These are phyloP conservation scores for Xylaria sp. DNA, from an alignment of 2,329 filamentous ascomycete species.

Conservation along the genomic window DNA sequence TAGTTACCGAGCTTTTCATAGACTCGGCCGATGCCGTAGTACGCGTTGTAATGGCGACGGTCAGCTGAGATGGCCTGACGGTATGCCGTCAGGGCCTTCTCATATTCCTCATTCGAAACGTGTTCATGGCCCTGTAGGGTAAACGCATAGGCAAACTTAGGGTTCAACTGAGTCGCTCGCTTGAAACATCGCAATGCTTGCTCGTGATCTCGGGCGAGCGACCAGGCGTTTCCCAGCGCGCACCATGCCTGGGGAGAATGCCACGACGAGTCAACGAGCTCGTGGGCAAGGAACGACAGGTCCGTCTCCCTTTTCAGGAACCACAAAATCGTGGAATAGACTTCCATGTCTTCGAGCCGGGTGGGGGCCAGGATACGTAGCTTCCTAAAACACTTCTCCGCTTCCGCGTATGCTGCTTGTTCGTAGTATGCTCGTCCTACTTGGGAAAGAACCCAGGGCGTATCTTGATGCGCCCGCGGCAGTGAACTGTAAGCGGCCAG, in stretches of 20 bases:
- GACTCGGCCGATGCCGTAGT: slow-evolving; percentile 84
- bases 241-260: slow-evolving; percentile 96
- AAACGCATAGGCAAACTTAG: slow-evolving; percentile 92
- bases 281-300: slow-evolving; percentile 87
- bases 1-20: slow-evolving; percentile 90
- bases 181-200: slow-evolving; percentile 94
- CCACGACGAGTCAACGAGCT: slow-evolving; percentile 83
- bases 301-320: slow-evolving; percentile 91
- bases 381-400: slow-evolving; percentile 82
- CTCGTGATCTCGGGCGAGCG: slow-evolving; percentile 88
- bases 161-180: slow-evolving; percentile 86
- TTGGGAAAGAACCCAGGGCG: slow-evolving; percentile 89
- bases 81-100: slow-evolving; percentile 88
- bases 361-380: slow-evolving; percentile 81
- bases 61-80: slow-evolving; percentile 85
- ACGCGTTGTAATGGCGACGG: slow-evolving; percentile 93
- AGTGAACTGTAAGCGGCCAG: slow-evolving; percentile 73
- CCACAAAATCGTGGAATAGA: slow-evolving; percentile 99
- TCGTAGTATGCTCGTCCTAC: slow-evolving; percentile 92
- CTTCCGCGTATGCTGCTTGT: slow-evolving; percentile 81
- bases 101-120: slow-evolving; percentile 94
- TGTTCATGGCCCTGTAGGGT: slow-evolving; percentile 96
- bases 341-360: slow-evolving; percentile 91
- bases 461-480: slow-evolving; percentile 77
- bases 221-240: slow-evolving; percentile 92